These are phyloP conservation scores for Crithidia acanthocephali DNA, from an alignment of 208 protist genomes.

Conservation along the genomic window DNA sequence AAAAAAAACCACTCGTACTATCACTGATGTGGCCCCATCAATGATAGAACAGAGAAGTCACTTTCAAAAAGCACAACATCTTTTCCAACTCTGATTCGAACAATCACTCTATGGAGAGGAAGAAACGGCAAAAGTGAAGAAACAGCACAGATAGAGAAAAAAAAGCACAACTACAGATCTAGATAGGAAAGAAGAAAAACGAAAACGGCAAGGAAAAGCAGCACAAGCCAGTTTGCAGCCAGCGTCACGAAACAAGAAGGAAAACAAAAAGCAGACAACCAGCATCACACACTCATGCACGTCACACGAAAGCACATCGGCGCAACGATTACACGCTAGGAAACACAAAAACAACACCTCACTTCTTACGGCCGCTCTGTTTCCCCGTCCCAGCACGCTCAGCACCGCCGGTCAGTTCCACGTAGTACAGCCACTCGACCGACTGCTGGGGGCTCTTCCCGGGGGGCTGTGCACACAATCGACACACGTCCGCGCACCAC, in stretches of 20 bases:
- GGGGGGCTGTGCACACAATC: conserved; percentile 50
- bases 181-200: neutral
- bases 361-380: conserved; percentile 22
- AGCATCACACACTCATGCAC: no score
- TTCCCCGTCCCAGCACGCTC: conserved; percentile 21
- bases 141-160: neutral
- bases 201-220: neutral
- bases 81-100: no score
- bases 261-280: no score
- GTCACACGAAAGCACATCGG: no score
- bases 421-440: conserved; percentile 91
- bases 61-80: neutral
- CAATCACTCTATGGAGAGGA: no score
- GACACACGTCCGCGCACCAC: conserved; percentile 34
- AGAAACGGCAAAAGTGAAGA: no score
- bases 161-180: neutral
- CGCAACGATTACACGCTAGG: no score
- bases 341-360: neutral
- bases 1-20: no score
- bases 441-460: conserved; percentile 33
- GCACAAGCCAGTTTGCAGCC: neutral
- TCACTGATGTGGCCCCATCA: conserved; percentile 1
- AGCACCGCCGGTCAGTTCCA: conserved; percentile 46
- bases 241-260: no score
- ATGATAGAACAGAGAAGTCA: conserved; percentile 13